These are phyloP conservation scores for Acorus calamus DNA, from an alignment of 106 monocot species.

Conservation along the genomic window DNA sequence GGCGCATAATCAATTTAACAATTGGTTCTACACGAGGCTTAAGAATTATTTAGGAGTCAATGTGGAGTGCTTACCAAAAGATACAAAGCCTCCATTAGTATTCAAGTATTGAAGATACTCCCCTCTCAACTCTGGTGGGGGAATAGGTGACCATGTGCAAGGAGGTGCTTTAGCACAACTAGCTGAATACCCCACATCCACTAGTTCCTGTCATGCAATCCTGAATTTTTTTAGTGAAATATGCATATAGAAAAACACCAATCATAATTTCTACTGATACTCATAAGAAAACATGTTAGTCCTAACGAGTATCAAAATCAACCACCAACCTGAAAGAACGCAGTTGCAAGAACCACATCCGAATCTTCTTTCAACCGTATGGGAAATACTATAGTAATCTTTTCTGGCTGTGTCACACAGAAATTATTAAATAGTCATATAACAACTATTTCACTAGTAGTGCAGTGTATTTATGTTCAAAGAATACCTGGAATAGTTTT, in stretches of 20 bases:
- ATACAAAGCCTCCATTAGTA: constrained; percentile 76
- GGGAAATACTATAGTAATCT: constrained; percentile 51
- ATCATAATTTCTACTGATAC: too few species aligned
- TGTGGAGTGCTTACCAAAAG: constrained; percentile 35
- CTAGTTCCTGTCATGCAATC: constrained; percentile 41
- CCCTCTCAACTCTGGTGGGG: constrained; percentile 61
- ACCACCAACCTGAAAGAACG: constrained; percentile 52
- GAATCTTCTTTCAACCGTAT: constrained; percentile 61
- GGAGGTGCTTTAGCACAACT: constrained; percentile 30
- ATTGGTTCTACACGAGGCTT: too few species aligned
- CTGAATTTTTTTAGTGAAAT: too few species aligned
- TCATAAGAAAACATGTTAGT: too few species aligned
- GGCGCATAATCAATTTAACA: neutral
- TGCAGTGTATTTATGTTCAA: too few species aligned
- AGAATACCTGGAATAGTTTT: too few species aligned
- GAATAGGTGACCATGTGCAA: constrained; percentile 77
- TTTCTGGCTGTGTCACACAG: constrained; percentile 26
- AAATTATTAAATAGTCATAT: neutral
- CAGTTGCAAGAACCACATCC: constrained; percentile 52
- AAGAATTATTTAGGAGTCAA: neutral
- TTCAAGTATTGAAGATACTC: constrained; percentile 44
- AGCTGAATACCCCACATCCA: constrained; percentile 28
- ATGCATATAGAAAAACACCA: too few species aligned
- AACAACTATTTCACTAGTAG: too few species aligned
- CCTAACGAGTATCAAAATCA: neutral